Base-by-base conservation (phyloP, 169 alveolate species). In the Plasmodium inui region DNA sequence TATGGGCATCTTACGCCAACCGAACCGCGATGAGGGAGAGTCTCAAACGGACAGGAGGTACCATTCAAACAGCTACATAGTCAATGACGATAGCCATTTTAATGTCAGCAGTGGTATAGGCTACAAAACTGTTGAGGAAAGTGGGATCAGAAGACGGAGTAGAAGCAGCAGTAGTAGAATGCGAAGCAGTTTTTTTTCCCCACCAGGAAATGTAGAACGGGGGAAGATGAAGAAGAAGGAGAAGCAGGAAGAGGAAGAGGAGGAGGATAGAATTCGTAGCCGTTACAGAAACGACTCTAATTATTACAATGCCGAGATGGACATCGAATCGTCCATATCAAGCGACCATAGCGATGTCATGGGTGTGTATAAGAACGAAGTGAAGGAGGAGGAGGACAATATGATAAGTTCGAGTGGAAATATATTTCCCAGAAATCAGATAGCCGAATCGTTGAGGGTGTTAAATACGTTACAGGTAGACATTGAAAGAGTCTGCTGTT, bases 401-500 rank as follows among this genome's bases (percentile, higher is more conserved):
- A 28, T 17, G 28, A 50, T 10, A 22, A 74, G 8, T 55, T 74
- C 26, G 26, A 72, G 70, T 57, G 90, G 72, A 55, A 90, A 81
- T 70, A 4, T 90, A 44, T 90, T 90, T 70, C 89, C 95, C 17
- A 55, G 46, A 70, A 17, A 28, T 32, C 86, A 90, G 37, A 90
- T 90, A 70, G 55, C 73, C 37, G 95, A 90, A 81, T 90, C 95
- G 3, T 70, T 90, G 57, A 81, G 72, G 53, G 92, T 90, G 12
- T 72, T 90, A 71, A 90, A 90, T 50, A 90, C 95, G 55, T 67
- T 90, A 50, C 95, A 90, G 37, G 91, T 90, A 19, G 95, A 90
- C 26, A 90, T 90, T 17, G 95, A 90, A 81, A 80, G 86, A 71
- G 95, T 90, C 6, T 90, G 95, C 83, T 81, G 95, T 81, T 90